Evolutionary conservation across 768 basidiomycete genomes (phyloP), one percentile per base, ranked within the genome.

Genomic region (Mycena filopes): DNA sequence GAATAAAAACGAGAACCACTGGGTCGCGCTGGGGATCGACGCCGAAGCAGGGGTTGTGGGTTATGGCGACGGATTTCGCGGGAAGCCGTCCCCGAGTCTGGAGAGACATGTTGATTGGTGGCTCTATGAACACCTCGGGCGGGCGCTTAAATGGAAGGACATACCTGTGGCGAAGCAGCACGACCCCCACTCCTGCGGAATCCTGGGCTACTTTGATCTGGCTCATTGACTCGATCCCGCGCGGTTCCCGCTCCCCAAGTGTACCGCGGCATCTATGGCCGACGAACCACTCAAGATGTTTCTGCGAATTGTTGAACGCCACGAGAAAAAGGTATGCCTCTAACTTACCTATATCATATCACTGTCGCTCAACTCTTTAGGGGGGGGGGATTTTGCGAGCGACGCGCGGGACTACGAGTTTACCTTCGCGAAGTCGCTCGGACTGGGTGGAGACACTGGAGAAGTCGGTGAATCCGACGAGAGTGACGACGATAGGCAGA

Each of bases 211-310:
- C n/a, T 54, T 46, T 12, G 29, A 13, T 2, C 51, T 61, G 20
- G 60, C 60, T 1, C 41, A 61, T 21, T 61, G 50, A 41, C 46
- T 46, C 23, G 60, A 61, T 21, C 4, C 1, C 7, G 50, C 31
- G 15, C 57, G 50, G 15, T 65, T 59, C 45, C 57, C 49, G 25
- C 57, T 65, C 21, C 63, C 63, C 26, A 25, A 55, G 26, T 29
- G 18, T 46, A 54, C 49, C 8, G 29, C 42, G 16, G 36, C 42
- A n/a, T 25, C 56, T 1, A 65, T 65, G 63, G 63, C 51, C 8
- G 56, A 54, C n/a, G 63, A 65, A 25, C 57, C 56, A 4, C 29
- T 64, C 55, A 48, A 56, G 41, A 64, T 64, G 48, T 64, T 64
- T 15, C 42, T 65, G 3, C 48, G 51, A 3, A 46, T 65, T 18